Evolutionary conservation across 148 eudicot species (phyloP), one percentile per base, ranked within the genome.

Genomic region (Rhododendron mucronatum): DNA sequence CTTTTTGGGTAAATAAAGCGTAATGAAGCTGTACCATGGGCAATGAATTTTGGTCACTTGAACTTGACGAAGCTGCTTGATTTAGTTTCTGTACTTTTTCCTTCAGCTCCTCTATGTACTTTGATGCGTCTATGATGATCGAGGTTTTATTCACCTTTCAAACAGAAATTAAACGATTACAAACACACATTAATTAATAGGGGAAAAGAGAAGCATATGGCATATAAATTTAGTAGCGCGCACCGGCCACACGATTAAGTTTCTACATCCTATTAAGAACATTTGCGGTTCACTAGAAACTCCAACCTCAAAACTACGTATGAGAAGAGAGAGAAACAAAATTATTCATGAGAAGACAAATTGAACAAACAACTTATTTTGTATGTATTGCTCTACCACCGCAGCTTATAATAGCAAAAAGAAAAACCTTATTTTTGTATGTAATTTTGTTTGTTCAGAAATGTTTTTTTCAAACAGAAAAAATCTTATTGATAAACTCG

Each of bases 111-210:
- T 89, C 80, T 76, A 94, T 93, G 78, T 93, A 93, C 78, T 87
- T 94, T 21, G 97, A 80, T 21, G 97, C 97, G 84, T 94, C 93
- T 1, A 82, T 90, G 41, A 93, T 80, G 37, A 94, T 93, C 23
- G 97, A 92, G 39, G 91, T 82, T 33, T 89, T 86, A 77, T 90
- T 90, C 14, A 83, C 90, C 97, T 94, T 89, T 57, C 83, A 50
- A 78, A 15, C 63, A 65, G 50, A 69, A 33, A 23, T 4, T 37
- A 3, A 35, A 21, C 6, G 3, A 10, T 26, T 23, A n/a, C 71
- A 63, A n/a, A 63, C 11, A 11, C 71, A 2, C 13, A 30, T 30
- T 30, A 63, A 7, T 63, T 23, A n/a, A n/a, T n/a, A 23, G 71
- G 28, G n/a, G 21, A 63, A n/a, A 20, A 8, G 74, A 26, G 20